A percentile compares a stretch with the other conserved stretches of the same genome.
Conservation (phyloP, 2,329 filamentous ascomycete genomes). For the Rugonectria rugulosa region DNA sequence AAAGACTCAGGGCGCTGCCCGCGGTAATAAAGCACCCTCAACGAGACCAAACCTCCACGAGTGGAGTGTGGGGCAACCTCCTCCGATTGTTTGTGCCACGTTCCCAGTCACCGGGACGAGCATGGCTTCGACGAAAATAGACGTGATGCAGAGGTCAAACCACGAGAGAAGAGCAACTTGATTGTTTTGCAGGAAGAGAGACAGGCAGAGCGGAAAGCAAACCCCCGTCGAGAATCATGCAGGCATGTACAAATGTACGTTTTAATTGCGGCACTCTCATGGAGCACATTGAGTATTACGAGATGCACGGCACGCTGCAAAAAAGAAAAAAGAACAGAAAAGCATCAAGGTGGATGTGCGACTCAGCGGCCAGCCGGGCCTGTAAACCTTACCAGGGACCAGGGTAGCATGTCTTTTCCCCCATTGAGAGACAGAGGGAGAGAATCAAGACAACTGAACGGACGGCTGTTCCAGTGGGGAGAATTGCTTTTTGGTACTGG, state of each 20-base stretch:
- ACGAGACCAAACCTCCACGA: constrained; percentile 16
- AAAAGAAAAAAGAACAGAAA: neutral
- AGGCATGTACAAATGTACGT: no score
- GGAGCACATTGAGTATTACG: no score
- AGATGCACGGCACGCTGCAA: neutral
- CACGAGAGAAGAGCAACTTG: no score
- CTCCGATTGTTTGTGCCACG: constrained; percentile 19
- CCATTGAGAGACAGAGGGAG: no score
- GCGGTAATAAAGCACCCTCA: constrained; percentile 19
- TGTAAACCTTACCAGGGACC: constrained; percentile 15
- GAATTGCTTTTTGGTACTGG: neutral
- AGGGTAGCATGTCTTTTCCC: neutral
- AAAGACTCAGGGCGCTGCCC: constrained; percentile 36
- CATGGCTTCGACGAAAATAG: no score
- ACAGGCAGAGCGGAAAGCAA: no score
- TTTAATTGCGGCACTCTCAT: no score
- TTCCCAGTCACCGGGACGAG: constrained; percentile 8
- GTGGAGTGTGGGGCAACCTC: constrained; percentile 22
- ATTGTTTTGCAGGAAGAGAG: no score
- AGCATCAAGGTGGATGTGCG: no score
- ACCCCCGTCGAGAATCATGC: no score
- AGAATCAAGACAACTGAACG: neutral
- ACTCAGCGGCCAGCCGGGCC: constrained; percentile 8
- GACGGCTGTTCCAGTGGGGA: neutral
- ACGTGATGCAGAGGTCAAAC: no score